A percentile compares a stretch with the other conserved stretches of the same genome.
Evolutionary conservation across 179 eudicot genomes (phyloP).

Genomic region (Amaranthus tricolor): DNA sequence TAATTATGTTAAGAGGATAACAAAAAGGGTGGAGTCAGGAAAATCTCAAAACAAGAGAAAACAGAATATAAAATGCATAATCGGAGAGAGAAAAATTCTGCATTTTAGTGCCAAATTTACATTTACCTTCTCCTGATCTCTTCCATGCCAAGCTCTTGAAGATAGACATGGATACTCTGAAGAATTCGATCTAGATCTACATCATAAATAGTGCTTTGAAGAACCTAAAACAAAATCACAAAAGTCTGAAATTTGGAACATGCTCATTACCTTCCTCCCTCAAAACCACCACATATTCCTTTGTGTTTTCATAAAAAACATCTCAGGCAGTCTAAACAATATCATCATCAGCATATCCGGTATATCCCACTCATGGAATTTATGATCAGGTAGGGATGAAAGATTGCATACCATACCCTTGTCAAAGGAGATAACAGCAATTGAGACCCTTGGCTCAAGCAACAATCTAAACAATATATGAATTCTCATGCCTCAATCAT

Average conservation of each 20-base stretch:
- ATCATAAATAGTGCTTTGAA: constrained; percentile 84
- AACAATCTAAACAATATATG: too few relatives aligned
- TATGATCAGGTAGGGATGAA: too few relatives aligned
- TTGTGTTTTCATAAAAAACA: too few relatives aligned
- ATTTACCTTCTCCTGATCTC: constrained; percentile 91
- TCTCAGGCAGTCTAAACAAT: too few relatives aligned
- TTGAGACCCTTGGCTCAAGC: too few relatives aligned
- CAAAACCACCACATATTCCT: neutral
- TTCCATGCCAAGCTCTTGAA: constrained; percentile 98
- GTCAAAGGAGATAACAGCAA: too few relatives aligned
- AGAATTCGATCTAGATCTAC: constrained; percentile 95
- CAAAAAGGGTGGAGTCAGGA: constrained; percentile 2
- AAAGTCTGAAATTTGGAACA: neutral
- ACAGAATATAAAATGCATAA: neutral
- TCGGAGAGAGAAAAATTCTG: neutral
- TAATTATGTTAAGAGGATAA: neutral
- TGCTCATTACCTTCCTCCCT: neutral
- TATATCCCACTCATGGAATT: too few relatives aligned
- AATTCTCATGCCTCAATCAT: neutral
- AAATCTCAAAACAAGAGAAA: neutral
- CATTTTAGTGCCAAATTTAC: neutral
- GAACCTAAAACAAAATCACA: constrained; percentile 53
- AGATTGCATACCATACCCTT: too few relatives aligned
- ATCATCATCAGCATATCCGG: too few relatives aligned
- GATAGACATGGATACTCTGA: constrained; percentile 90